These are phyloP conservation scores for Penicillium verhagenii DNA, from an alignment of 495 filamentous ascomycete genomes.

Conservation along the genomic window DNA sequence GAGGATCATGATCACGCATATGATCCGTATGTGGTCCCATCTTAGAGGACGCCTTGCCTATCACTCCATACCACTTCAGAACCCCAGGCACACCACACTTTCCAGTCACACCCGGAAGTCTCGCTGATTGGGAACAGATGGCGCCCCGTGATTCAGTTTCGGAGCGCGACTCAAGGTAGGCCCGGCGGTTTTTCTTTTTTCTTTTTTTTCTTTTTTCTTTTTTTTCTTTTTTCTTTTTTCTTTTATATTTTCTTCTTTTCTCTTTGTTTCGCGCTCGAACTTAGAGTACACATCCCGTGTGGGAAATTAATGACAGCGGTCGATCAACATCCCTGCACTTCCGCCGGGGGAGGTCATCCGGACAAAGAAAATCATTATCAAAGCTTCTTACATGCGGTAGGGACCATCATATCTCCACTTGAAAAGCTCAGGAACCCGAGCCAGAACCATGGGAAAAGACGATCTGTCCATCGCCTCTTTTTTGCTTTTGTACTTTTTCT, in stretches of 20 bases:
- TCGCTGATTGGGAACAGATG: conserved; percentile 17
- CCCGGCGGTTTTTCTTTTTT: neutral
- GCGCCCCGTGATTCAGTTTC: conserved; percentile 7
- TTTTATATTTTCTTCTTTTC: neutral
- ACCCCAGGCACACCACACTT: neutral
- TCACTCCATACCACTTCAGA: neutral
- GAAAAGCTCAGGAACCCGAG: conserved; percentile 19
- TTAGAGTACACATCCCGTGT: neutral
- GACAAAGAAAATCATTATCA: neutral
- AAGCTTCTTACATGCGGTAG: neutral
- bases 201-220: neutral
- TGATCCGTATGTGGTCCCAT: conserved; percentile 2
- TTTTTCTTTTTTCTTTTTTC: neutral
- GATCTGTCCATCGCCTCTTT: conserved; percentile 11
- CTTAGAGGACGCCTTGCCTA: neutral
- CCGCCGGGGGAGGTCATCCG: neutral
- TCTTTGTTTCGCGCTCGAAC: neutral
- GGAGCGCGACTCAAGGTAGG: neutral
- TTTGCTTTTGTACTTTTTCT: neutral
- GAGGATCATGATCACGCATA: neutral
- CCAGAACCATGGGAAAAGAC: conserved; percentile 19
- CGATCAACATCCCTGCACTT: conserved; percentile 11
- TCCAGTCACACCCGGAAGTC: neutral
- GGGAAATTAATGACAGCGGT: conserved; percentile 9
- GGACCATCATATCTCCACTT: conserved; percentile 4